A percentile compares a stretch with the other conserved stretches of the same genome.
These are phyloP conservation scores for Fragaria ananassa DNA, from an alignment of 306 rosid genomes.

Conservation along the genomic window DNA sequence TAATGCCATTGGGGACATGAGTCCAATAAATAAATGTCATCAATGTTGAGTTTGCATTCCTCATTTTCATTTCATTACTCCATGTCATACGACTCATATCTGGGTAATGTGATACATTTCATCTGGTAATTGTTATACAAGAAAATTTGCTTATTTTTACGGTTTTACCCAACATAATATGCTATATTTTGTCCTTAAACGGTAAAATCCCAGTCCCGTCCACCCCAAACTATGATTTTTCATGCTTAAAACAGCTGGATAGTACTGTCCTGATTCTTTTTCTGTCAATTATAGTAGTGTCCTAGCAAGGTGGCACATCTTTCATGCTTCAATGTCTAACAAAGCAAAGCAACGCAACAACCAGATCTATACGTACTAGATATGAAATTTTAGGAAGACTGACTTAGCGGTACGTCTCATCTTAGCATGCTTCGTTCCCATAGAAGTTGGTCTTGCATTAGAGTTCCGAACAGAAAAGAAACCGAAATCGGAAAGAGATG, in stretches of 20 bases:
- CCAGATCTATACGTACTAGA: neutral
- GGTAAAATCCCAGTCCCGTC: neutral
- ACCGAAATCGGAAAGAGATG: neutral
- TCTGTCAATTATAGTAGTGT: neutral
- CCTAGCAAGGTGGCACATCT: neutral
- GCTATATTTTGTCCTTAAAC: too few relatives aligned
- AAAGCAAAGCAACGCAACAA: conserved; percentile 1
- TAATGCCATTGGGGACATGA: neutral
- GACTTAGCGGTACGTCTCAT: neutral
- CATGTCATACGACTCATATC: too few relatives aligned
- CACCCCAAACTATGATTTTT: neutral
- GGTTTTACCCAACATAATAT: too few relatives aligned
- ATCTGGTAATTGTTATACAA: neutral
- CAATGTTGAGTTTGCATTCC: too few relatives aligned
- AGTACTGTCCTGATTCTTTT: neutral
- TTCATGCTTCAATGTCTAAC: neutral
- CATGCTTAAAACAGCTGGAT: neutral
- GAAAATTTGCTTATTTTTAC: neutral
- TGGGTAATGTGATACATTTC: neutral
- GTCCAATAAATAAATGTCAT: neutral
- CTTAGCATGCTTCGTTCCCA: neutral
- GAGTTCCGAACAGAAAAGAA: neutral
- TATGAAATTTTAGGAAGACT: neutral
- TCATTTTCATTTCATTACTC: neutral
- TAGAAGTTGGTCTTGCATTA: neutral